Conservation (phyloP, 192 early-diverging fungal species). For the Thoreauomyces humboldtii region DNA sequence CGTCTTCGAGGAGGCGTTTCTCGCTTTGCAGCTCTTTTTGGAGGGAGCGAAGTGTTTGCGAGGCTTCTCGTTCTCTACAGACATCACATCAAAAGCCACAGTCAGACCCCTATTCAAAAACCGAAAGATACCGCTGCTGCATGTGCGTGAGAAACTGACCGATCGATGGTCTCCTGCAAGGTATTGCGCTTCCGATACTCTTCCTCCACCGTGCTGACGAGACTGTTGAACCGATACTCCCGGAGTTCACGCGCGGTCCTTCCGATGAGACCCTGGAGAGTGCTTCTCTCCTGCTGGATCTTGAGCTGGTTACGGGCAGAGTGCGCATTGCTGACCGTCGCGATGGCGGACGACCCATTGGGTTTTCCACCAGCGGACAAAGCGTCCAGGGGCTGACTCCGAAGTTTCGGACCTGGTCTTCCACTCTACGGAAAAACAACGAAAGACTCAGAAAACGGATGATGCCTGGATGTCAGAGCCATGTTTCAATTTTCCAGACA, state of each 20-base stretch:
- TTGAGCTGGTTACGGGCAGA: conserved; percentile 52
- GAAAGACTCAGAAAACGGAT: too few species aligned
- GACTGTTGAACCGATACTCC: conserved; percentile 45
- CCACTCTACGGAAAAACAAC: too few species aligned
- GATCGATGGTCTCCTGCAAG: conserved; percentile 56
- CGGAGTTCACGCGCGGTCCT: conserved; percentile 49
- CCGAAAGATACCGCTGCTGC: too few species aligned
- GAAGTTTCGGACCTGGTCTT: too few species aligned
- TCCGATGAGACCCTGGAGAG: conserved; percentile 44
- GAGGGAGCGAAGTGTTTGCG: conserved; percentile 48
- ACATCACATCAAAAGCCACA: conserved; percentile 1
- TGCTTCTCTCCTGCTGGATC: conserved; percentile 51
- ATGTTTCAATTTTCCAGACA: too few species aligned
- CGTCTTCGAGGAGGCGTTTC: conserved; percentile 52
- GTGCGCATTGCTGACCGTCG: conserved; percentile 2
- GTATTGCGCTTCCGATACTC: conserved; percentile 57
- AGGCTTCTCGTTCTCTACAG: conserved; percentile 38
- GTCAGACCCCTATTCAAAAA: too few species aligned
- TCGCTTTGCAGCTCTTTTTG: conserved; percentile 53
- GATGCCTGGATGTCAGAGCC: too few species aligned
- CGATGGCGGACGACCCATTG: too few species aligned
- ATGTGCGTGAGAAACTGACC: too few species aligned
- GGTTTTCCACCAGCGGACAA: too few species aligned
- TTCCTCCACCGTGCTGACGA: conserved; percentile 53
- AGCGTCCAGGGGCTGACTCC: too few species aligned